Conservation (phyloP, 1,139 yeast species). For the Candida mesenterica region DNA sequence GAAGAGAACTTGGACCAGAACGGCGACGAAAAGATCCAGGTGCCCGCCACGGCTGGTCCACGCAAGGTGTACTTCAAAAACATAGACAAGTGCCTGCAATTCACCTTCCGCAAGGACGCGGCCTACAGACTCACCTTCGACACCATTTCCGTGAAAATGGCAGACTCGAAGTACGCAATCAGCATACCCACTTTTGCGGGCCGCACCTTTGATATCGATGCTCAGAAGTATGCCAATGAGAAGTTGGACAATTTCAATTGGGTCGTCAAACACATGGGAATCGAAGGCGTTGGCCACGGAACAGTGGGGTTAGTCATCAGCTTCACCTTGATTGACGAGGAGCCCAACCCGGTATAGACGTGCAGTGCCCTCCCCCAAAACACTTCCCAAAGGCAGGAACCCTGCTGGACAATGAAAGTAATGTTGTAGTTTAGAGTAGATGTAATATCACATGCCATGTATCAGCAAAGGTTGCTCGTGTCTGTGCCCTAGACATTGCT, state of each 20-base stretch:
- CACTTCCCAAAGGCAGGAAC: too few species aligned
- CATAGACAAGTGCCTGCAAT: slow-evolving; percentile 28
- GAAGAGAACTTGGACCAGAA: slow-evolving; percentile 26
- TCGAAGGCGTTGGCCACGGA: slow-evolving; percentile 38
- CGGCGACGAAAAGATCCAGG: slow-evolving; percentile 20
- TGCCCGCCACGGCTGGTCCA: slow-evolving; percentile 30
- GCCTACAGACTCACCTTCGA: slow-evolving; percentile 38
- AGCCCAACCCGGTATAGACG: too few species aligned
- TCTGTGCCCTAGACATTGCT: too few species aligned
- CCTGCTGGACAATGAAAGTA: too few species aligned
- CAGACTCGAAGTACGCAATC: slow-evolving; percentile 41
- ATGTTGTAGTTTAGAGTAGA: too few species aligned
- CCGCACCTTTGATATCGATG: slow-evolving; percentile 42
- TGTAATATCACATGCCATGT: too few species aligned
- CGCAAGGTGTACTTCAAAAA: slow-evolving; percentile 37
- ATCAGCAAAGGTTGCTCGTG: too few species aligned
- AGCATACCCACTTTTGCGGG: slow-evolving; percentile 40
- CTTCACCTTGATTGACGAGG: slow-evolving; percentile 38
- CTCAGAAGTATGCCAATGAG: slow-evolving; percentile 41
- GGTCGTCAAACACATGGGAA: slow-evolving; percentile 40
- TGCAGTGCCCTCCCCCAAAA: too few species aligned
- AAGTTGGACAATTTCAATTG: slow-evolving; percentile 44
- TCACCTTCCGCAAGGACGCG: slow-evolving; percentile 26
- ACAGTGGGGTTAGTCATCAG: slow-evolving; percentile 38
- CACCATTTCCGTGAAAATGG: slow-evolving; percentile 40